These are phyloP conservation scores for Annulohypoxylon stygium DNA, from an alignment of 495 filamentous ascomycete genomes.

Conservation along the genomic window DNA sequence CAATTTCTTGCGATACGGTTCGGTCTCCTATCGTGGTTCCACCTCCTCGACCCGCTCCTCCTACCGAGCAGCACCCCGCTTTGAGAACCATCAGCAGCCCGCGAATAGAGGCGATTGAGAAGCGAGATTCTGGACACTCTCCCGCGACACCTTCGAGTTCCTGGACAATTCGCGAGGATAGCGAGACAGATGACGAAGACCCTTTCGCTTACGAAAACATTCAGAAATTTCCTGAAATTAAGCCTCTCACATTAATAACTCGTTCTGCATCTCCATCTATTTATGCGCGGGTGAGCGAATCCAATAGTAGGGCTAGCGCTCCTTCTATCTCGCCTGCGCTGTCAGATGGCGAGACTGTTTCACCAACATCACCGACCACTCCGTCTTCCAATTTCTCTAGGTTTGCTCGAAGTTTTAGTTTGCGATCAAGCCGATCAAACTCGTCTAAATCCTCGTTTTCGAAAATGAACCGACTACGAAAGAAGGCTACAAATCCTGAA, in stretches of 20 bases:
- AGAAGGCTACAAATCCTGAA: slow-evolving; percentile 39
- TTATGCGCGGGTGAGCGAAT: slow-evolving; percentile 52
- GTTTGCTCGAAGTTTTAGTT: slow-evolving; percentile 56
- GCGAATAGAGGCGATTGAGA: slow-evolving; percentile 49
- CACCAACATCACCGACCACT: slow-evolving; percentile 52
- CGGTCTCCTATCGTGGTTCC: slow-evolving; percentile 50
- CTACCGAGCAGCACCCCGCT: slow-evolving; percentile 62
- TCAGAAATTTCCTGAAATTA: slow-evolving; percentile 34
- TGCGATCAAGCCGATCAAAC: slow-evolving; percentile 52
- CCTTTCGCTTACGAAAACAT: slow-evolving; percentile 55
- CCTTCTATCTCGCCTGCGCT: slow-evolving; percentile 40
- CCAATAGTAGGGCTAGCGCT: slow-evolving; percentile 48
- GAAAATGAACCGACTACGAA: slow-evolving; percentile 52
- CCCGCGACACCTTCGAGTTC: slow-evolving; percentile 60
- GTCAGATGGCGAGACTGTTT: slow-evolving; percentile 44
- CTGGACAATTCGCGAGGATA: slow-evolving; percentile 61
- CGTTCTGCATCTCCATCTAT: slow-evolving; percentile 45
- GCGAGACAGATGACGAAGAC: slow-evolving; percentile 52
- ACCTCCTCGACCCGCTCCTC: slow-evolving; percentile 59
- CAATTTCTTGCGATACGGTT: slow-evolving; percentile 39
- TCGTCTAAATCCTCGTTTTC: slow-evolving; percentile 43
- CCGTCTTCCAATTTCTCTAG: slow-evolving; percentile 51
- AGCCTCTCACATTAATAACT: slow-evolving; percentile 42
- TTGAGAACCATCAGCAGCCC: slow-evolving; percentile 56
- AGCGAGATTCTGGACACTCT: slow-evolving; percentile 69